Evolutionary conservation across 129 eudicot species (phyloP).

Genomic region (Arctium lappa): DNA sequence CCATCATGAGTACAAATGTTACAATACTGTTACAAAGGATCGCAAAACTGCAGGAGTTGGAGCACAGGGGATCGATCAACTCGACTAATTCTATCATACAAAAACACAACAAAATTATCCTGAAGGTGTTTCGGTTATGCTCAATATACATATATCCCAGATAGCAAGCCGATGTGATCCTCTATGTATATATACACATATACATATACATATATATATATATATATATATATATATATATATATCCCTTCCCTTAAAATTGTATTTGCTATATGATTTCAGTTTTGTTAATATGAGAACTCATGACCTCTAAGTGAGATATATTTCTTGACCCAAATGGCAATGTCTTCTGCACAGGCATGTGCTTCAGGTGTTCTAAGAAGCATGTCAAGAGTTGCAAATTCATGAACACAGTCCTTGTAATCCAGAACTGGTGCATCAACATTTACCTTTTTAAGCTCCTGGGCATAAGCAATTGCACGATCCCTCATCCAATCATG

Average conservation of each 20-base stretch:
- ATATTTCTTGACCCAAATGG: conserved; percentile 94
- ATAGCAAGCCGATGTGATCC: neutral
- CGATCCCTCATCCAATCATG: conserved; percentile 99
- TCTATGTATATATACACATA: neutral
- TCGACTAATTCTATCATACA: conserved; percentile 25
- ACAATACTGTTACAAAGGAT: conserved; percentile 33
- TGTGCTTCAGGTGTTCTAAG: conserved; percentile 89
- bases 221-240: too few species aligned
- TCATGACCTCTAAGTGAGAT: conserved; percentile 91
- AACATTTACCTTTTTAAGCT: conserved; percentile 77
- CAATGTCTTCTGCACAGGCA: conserved; percentile 88
- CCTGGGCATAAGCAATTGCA: conserved; percentile 91
- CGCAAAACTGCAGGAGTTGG: conserved; percentile 9
- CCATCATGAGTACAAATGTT: conserved; percentile 37
- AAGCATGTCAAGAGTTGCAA: conserved; percentile 95
- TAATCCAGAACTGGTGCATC: conserved; percentile 93
- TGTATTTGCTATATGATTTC: neutral
- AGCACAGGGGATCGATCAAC: conserved; percentile 18
- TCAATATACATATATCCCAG: neutral
- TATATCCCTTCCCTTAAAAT: neutral
- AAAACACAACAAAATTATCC: conserved; percentile 19
- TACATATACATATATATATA: too few species aligned
- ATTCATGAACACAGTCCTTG: conserved; percentile 95
- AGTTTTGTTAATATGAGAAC: conserved; percentile 62
- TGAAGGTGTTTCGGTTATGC: neutral